phyloP scores from a whole-genome alignment of 345 rosid genomes.

The Melastoma malabathricum region DNA sequence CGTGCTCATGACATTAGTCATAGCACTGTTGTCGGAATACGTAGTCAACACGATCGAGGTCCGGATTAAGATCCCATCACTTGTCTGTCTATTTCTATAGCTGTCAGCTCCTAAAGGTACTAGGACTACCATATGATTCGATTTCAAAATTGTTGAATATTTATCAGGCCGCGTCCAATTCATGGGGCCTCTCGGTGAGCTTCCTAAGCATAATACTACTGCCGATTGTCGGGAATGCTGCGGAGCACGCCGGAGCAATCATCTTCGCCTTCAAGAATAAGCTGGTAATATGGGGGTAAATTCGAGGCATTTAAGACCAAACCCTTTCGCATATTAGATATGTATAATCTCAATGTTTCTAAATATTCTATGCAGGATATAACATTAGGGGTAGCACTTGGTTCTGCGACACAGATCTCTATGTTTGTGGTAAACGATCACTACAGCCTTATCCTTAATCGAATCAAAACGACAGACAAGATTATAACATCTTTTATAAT shows the following conservation, averaged over 20 bases:
- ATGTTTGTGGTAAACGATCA: constrained; percentile 57
- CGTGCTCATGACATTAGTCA: constrained; percentile 60
- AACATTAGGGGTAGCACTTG: constrained; percentile 74
- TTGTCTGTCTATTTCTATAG: background rate
- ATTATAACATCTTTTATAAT: background rate
- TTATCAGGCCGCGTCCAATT: constrained; percentile 54
- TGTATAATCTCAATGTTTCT: too few species aligned
- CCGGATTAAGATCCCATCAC: background rate
- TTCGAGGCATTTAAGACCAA: too few species aligned
- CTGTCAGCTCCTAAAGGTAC: too few species aligned
- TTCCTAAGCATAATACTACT: constrained; percentile 81
- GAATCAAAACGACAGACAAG: background rate
- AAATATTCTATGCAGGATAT: constrained; percentile 43
- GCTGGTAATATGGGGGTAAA: constrained; percentile 18
- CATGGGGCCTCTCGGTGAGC: constrained; percentile 87
- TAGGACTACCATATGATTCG: too few species aligned
- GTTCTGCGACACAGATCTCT: constrained; percentile 76
- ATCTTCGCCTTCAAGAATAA: constrained; percentile 91
- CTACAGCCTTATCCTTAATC: background rate
- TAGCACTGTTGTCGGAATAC: constrained; percentile 67
- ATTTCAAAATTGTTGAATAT: background rate
- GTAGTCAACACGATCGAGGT: constrained; percentile 84
- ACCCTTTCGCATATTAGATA: too few species aligned
- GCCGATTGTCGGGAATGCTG: constrained; percentile 91
- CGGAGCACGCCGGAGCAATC: constrained; percentile 91